Conservation (phyloP, 192 early-diverging fungal species). For the Coemansia sp. region DNA sequence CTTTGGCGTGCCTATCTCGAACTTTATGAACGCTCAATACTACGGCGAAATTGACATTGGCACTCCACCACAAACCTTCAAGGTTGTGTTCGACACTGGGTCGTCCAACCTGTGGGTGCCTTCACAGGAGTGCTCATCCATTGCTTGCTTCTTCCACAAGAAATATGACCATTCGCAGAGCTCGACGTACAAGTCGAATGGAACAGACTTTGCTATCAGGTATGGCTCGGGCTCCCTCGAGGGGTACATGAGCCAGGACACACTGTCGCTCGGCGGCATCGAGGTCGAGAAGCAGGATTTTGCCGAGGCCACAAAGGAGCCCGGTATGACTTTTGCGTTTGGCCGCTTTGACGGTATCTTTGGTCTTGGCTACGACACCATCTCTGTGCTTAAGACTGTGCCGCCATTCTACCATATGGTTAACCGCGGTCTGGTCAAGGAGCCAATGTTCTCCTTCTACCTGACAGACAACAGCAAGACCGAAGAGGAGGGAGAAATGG, state of each 20-base stretch:
- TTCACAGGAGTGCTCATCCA: constrained; percentile 86
- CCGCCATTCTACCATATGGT: constrained; percentile 96
- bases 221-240: constrained; percentile 94
- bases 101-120: constrained; percentile 97
- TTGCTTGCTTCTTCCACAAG: constrained; percentile 93
- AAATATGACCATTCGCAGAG: constrained; percentile 84
- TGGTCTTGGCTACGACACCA: constrained; percentile 85
- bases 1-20: constrained; percentile 77
- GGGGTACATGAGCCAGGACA: constrained; percentile 88
- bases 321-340: constrained; percentile 91
- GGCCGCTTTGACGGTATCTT: constrained; percentile 98
- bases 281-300: constrained; percentile 74
- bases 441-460: constrained; percentile 90
- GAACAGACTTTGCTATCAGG: constrained; percentile 91
- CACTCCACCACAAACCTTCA: constrained; percentile 87
- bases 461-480: constrained; percentile 69
- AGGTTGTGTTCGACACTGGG: constrained; percentile 92
- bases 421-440: constrained; percentile 71
- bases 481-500: constrained; percentile 72
- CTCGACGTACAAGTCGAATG: constrained; percentile 78
- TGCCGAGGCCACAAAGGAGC: constrained; percentile 96
- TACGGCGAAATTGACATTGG: constrained; percentile 87
- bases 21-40: constrained; percentile 97
- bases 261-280: constrained; percentile 71
- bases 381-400: constrained; percentile 82